phyloP scores from a whole-genome alignment of 2,329 filamentous ascomycete species.

The Trichoderma hamatum region DNA sequence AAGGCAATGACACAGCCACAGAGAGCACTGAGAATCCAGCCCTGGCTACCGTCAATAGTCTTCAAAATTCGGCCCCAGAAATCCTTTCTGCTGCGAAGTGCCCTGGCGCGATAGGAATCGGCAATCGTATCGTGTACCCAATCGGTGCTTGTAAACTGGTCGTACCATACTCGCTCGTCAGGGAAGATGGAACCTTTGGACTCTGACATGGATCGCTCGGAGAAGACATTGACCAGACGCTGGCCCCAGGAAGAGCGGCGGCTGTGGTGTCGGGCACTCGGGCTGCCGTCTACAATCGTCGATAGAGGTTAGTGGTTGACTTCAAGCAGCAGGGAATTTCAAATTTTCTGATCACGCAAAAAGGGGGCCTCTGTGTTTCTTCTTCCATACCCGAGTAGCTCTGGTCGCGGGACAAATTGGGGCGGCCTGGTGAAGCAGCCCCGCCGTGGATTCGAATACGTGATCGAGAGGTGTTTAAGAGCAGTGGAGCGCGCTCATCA shows the following conservation, averaged over 20 bases:
- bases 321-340: neutral
- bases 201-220: slow-evolving; percentile 61
- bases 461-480: slow-evolving; percentile 45
- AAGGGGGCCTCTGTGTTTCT: neutral
- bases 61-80: slow-evolving; percentile 77
- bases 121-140: slow-evolving; percentile 98
- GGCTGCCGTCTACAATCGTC: slow-evolving; percentile 41
- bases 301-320: neutral
- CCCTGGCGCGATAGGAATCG: slow-evolving; percentile 86
- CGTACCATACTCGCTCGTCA: slow-evolving; percentile 95
- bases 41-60: slow-evolving; percentile 84
- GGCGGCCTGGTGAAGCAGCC: slow-evolving; percentile 35
- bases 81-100: slow-evolving; percentile 78
- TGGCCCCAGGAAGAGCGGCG: slow-evolving; percentile 62
- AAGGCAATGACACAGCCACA: slow-evolving; percentile 85
- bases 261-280: slow-evolving; percentile 54
- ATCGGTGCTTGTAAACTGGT: slow-evolving; percentile 96
- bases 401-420: slow-evolving; percentile 44
- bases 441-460: slow-evolving; percentile 47
- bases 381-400: slow-evolving; percentile 47
- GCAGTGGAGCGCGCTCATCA: slow-evolving; percentile 51
- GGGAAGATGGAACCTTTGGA: slow-evolving; percentile 68
- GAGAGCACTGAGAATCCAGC: slow-evolving; percentile 90
- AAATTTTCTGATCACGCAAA: neutral
- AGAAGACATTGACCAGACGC: slow-evolving; percentile 64